phyloP scores from a whole-genome alignment of 306 rosid species.

The Canavalia gladiata region DNA sequence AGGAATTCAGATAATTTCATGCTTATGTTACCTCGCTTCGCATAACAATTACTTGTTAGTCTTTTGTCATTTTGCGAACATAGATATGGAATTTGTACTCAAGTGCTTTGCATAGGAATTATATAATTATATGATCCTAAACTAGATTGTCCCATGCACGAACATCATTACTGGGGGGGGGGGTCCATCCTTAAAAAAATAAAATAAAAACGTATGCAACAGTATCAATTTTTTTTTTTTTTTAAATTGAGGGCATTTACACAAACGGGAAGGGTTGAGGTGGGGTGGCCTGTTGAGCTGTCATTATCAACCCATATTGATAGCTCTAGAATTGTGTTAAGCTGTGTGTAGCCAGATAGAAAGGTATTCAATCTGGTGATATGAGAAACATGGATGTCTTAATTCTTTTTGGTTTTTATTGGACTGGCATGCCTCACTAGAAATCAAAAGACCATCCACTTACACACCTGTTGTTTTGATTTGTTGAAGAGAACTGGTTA shows the following conservation, averaged over 20 bases:
- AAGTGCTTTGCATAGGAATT: conserved; percentile 7
- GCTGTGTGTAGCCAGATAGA: conserved; percentile 15
- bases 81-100: conserved; percentile 29
- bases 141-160: neutral
- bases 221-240: neutral
- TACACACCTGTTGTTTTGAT: neutral
- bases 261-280: neutral
- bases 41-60: conserved; percentile 26
- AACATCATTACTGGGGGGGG: neutral
- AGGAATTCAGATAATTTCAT: conserved; percentile 16
- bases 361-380: conserved; percentile 19
- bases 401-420: conserved; percentile 24
- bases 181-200: neutral
- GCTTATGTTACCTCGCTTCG: neutral
- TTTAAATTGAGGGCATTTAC: neutral
- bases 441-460: neutral
- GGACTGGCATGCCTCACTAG: neutral
- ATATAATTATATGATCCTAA: neutral
- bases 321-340: neutral
- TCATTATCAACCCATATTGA: conserved; percentile 1
- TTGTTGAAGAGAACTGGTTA: neutral
- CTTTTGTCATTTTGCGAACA: conserved; percentile 37
- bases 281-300: neutral
- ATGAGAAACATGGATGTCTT: conserved; percentile 5
- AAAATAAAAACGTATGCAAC: neutral